Conservation (phyloP, 73 alveolate genomes). For the Tetrahymena borealis region DNA sequence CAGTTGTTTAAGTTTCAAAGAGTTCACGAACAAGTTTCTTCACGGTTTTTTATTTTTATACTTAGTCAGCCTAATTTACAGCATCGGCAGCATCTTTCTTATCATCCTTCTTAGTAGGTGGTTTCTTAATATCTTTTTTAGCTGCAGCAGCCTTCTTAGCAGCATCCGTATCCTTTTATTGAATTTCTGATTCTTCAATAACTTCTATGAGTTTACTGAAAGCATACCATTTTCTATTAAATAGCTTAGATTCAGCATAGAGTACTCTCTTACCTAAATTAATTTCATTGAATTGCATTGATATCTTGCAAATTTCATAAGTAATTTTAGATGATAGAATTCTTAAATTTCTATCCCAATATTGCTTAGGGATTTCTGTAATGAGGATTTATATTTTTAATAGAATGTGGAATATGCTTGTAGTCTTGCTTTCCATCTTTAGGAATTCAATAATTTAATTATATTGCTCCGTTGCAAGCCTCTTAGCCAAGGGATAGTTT, state of each 20-base stretch:
- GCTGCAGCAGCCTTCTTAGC: conserved; percentile 1
- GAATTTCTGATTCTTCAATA: not conserved
- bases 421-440: conserved; percentile 8
- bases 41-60: conserved; percentile 9
- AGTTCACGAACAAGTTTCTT: conserved; percentile 24
- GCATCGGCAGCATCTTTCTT: not conserved
- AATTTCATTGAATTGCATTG: conserved; percentile 52
- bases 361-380: conserved; percentile 27
- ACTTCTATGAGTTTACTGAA: conserved; percentile 15
- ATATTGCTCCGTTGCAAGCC: conserved; percentile 11
- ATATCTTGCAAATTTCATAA: conserved; percentile 24
- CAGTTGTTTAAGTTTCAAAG: conserved; percentile 11
- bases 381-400: conserved; percentile 19
- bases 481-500: conserved; percentile 8
- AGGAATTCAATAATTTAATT: conserved; percentile 3
- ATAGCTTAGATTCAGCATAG: conserved; percentile 12
- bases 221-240: conserved; percentile 35
- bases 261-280: conserved; percentile 44
- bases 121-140: conserved; percentile 27
- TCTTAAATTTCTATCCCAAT: conserved; percentile 33
- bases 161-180: not conserved
- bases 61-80: conserved; percentile 10
- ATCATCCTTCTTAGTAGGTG: conserved; percentile 14
- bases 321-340: conserved; percentile 26
- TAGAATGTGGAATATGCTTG: conserved; percentile 4